Percentiles rank a stretch among this genome's conserved stretches.
Evolutionary conservation across 306 rosid genomes (phyloP).

Genomic region (Begonia peltatifolia): DNA sequence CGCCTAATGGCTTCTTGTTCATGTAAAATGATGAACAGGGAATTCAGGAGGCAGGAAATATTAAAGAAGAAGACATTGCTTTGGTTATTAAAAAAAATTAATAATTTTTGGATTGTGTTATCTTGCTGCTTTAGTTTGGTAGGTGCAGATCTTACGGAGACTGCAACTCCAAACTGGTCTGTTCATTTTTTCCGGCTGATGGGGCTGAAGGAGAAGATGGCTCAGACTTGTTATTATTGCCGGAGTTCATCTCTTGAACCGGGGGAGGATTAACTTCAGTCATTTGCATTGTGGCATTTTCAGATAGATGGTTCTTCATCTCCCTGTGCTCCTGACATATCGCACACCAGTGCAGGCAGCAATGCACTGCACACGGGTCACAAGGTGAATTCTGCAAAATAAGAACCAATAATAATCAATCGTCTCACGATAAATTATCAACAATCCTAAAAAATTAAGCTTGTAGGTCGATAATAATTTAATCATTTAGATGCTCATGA

Average conservation of each 20-base stretch:
- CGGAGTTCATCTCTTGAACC: conserved; percentile 60
- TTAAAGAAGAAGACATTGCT: too few relatives aligned
- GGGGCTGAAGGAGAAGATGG: conserved; percentile 27
- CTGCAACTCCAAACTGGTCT: conserved; percentile 53
- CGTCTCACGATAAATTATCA: too few relatives aligned
- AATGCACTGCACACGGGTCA: conserved; percentile 81
- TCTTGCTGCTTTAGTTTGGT: too few relatives aligned
- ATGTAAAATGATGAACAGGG: too few relatives aligned
- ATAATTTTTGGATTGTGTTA: too few relatives aligned
- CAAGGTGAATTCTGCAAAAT: conserved; percentile 64
- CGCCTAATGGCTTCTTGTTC: too few relatives aligned
- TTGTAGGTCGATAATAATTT: conserved; percentile 58
- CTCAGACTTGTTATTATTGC: conserved; percentile 22
- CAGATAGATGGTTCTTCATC: conserved; percentile 71
- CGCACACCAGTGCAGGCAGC: conserved; percentile 95
- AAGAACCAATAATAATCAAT: too few relatives aligned
- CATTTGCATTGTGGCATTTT: conserved; percentile 41
- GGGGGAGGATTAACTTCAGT: conserved; percentile 71
- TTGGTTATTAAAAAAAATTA: too few relatives aligned
- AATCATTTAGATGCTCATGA: too few relatives aligned
- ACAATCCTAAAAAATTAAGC: too few relatives aligned
- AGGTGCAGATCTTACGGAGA: conserved; percentile 18
- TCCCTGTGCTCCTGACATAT: conserved; percentile 93
- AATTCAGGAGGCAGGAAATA: too few relatives aligned
- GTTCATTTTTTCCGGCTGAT: conserved; percentile 14